Evolutionary conservation across 192 early-diverging fungal species (phyloP), one percentile per base, ranked within the genome.

Genomic region (Diversispora eburnea): DNA sequence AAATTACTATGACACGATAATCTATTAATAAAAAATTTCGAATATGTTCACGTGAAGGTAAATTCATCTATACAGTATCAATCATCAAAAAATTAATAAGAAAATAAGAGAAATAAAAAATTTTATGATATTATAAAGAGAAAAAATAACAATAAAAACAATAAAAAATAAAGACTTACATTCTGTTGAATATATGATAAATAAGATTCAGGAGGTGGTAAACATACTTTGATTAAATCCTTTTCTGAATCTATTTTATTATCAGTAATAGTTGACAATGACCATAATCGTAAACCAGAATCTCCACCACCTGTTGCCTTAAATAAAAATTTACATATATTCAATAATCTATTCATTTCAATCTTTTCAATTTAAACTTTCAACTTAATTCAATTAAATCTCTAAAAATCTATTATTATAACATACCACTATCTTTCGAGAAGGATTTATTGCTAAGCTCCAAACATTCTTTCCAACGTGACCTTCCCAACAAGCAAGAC

Each of bases 401-500:
- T 33, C 2, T 33, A 0, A 33, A 33, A 33, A 33, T 33, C 25
- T 33, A 33, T 33, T 33, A 63, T 59, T 15, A 15, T 17, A 54
- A 62, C 79, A 47, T 76, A 83, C 79, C 17, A 91, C 84, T 19
- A 85, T 71, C 3, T 77, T 75, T 42, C 78, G 70, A 3, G 68
- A 77, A 0, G 84, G 86, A 70, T 79, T 81, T 6, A 92, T 80
- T 3, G 91, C 92, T 13, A 92, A 77, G 41, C 90, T 84, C 94
- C 94, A 96, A 4, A 92, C 86, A 71, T 91, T 92, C 75, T 91
- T 94, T 20, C 86, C 86, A 25, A 84, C 85, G 77, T 94, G 94
- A 4, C 91, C 92, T 77, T 90, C 89, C 90, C 90, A 93, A 57
- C 86, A 88, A 8, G 88, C 88, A 47, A 91, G 61, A 55, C 90